phyloP scores from a whole-genome alignment of 192 early-diverging fungal genomes.

The Backusella macrospora region DNA sequence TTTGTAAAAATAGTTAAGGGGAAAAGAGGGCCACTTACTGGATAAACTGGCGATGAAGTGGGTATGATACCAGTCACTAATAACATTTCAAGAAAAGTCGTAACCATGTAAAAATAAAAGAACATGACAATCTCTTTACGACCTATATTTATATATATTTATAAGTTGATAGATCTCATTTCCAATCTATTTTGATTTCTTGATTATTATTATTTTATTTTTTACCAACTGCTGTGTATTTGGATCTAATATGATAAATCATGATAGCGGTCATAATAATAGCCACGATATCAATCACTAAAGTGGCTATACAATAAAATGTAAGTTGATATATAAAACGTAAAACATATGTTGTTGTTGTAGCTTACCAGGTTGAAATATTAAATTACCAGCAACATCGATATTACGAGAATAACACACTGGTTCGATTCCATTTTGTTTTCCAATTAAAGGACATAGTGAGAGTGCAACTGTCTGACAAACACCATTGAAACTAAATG shows the following conservation, averaged over 20 bases:
- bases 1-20: not conserved
- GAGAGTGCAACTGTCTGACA: slow-evolving; percentile 84
- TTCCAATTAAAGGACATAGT: slow-evolving; percentile 89
- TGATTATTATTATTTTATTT: not conserved
- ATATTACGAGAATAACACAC: slow-evolving; percentile 96
- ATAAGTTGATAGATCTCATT: too few relatives aligned
- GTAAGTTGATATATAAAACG: not conserved
- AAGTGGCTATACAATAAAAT: slow-evolving; percentile 61
- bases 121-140: slow-evolving; percentile 92
- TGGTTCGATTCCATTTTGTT: slow-evolving; percentile 75
- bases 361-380: slow-evolving; percentile 85
- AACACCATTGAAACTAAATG: slow-evolving; percentile 89
- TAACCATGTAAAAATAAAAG: slow-evolving; percentile 82
- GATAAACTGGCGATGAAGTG: slow-evolving; percentile 62
- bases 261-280: slow-evolving; percentile 96
- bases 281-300: slow-evolving; percentile 92
- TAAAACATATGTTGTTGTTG: not conserved
- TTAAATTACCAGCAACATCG: slow-evolving; percentile 76
- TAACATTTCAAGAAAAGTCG: slow-evolving; percentile 73
- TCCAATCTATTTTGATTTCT: too few relatives aligned
- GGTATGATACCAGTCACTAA: slow-evolving; percentile 80
- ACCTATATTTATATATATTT: slow-evolving; percentile 49
- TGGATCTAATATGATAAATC: slow-evolving; percentile 97
- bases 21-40: slow-evolving; percentile 44
- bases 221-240: slow-evolving; percentile 96